Conservation (phyloP, 2,329 filamentous ascomycete genomes). For the Zymoseptoria pseudotritici region DNA sequence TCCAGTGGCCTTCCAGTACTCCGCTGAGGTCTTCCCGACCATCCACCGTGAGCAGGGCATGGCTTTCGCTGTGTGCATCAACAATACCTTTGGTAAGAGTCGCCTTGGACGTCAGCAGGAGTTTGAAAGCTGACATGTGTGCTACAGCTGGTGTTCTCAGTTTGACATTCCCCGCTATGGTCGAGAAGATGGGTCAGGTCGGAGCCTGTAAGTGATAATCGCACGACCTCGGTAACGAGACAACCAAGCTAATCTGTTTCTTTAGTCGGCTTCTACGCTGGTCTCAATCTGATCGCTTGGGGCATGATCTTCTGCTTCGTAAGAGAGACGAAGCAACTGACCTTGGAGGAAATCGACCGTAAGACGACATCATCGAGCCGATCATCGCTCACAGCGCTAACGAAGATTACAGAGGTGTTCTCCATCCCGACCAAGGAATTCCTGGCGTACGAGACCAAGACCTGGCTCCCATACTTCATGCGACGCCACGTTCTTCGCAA, state of each 20-base stretch:
- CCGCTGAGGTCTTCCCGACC: constrained; percentile 40
- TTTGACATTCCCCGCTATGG: constrained; percentile 43
- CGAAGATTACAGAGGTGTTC: constrained; percentile 38
- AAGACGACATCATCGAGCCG: neutral
- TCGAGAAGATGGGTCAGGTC: constrained; percentile 42
- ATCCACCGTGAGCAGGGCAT: constrained; percentile 37
- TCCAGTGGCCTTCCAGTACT: constrained; percentile 37
- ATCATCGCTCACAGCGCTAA: neutral
- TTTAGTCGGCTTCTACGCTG: constrained; percentile 51
- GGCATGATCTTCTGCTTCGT: constrained; percentile 41
- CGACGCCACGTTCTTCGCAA: constrained; percentile 34
- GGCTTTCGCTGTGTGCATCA: constrained; percentile 52
- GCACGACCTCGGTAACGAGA: constrained; percentile 23
- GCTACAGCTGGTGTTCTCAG: constrained; percentile 32
- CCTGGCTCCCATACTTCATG: constrained; percentile 38
- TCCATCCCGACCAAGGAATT: constrained; percentile 41
- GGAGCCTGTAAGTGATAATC: constrained; percentile 48
- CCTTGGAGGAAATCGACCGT: constrained; percentile 41
- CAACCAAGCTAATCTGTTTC: constrained; percentile 19
- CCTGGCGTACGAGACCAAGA: constrained; percentile 33
- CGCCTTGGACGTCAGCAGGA: neutral
- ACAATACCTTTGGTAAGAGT: constrained; percentile 39
- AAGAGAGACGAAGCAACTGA: constrained; percentile 42
- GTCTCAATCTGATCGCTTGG: constrained; percentile 51
- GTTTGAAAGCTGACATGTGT: constrained; percentile 23